Evolutionary conservation across 306 rosid genomes (phyloP), one percentile per base, ranked within the genome.

Genomic region (Cajanus cajan): DNA sequence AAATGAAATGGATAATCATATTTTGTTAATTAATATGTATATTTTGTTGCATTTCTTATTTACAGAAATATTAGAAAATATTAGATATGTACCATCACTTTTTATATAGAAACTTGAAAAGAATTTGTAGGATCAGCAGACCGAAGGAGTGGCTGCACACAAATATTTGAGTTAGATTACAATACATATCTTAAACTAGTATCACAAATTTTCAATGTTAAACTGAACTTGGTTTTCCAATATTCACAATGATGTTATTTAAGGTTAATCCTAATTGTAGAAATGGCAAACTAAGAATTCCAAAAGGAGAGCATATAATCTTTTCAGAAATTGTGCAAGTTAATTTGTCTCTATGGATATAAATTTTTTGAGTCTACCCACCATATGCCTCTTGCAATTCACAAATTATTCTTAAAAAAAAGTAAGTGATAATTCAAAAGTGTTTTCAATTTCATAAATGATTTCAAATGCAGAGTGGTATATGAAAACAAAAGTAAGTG

Each of bases 71-170:
- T 31, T 16, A 43, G 18, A 63, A 55, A 80, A 51, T 31, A 24
- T 37, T 71, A 31, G 65, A 51, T 36, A 37, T 62, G 73, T 58
- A 68, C 16, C 36, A 44, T 76, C 51, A 84, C 98, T 93, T 88
- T 92, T 98, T 91, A 88, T 25, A 78, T 73, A 43, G 54, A 75
- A 74, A 82, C 87, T 81, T 89, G 87, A 66, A 93, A 71, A 24
- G 91, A 73, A 87, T 78, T 85, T 82, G 89, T 55, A 58, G 87
- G 62, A 78, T 69, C 88, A 8, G 74, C 82, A 73, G 66, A 77
- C 51, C 75, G 89, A 25, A 95, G 86, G 62, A 85, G 78, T 51
- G 98, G 99, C 99, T 92, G 97, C 83, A 76, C 55, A 71, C 45
- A 89, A 78, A 75, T 77, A 64, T 45, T 65, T 15, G 72, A 65